Base-by-base conservation (phyloP, 495 filamentous ascomycete genomes). In the Entonaema liquescens region DNA sequence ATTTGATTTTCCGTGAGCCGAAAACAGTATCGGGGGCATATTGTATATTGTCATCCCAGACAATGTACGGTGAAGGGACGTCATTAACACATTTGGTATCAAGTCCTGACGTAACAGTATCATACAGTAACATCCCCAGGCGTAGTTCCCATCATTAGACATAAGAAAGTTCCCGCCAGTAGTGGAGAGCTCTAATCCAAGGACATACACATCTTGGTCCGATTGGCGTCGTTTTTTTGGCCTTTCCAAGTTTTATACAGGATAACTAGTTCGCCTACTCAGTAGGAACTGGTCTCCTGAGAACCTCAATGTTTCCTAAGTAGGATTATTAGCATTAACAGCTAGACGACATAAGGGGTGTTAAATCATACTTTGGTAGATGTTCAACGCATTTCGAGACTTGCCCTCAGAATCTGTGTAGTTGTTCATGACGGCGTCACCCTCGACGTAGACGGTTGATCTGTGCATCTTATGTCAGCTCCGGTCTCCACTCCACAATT, bases 371-470 rank as follows among this genome's bases (percentile, higher is more conserved):
- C 93, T 87, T 79, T 94, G 91, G 26, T 89, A 78, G 71, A 97
- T 83, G 79, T 82, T 93, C 66, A 96, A 70, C 40, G 72, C 42
- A 13, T 78, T 80, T 47, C 83, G 81, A 53, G 77, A 79, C 76
- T 87, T 87, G 73, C 92, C 92, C 17, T 94, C 91, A 17, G 76
- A 76, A 67, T 90, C 89, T 36, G 86, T 83, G 67, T 84, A 93
- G 17, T 69, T 77, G 59, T 82, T 82, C 80, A 92, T 88, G 67
- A 78, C 79, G 55, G 86, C 89, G 42, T 95, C 89, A 15, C 89
- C 92, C 74, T 96, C 93, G 35, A 96, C 80, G 68, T 88, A 91
- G 19, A 95, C 82, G 35, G 91, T 79, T 2, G 90, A 83, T 47
- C 61, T 63, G 23, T 21, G 15, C 13, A 33, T 7, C 29, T 26